A percentile compares a stretch with the other conserved stretches of the same genome.
Evolutionary conservation across 2,329 filamentous ascomycete species (phyloP).

Genomic region (Trichoderma guizhouense): DNA sequence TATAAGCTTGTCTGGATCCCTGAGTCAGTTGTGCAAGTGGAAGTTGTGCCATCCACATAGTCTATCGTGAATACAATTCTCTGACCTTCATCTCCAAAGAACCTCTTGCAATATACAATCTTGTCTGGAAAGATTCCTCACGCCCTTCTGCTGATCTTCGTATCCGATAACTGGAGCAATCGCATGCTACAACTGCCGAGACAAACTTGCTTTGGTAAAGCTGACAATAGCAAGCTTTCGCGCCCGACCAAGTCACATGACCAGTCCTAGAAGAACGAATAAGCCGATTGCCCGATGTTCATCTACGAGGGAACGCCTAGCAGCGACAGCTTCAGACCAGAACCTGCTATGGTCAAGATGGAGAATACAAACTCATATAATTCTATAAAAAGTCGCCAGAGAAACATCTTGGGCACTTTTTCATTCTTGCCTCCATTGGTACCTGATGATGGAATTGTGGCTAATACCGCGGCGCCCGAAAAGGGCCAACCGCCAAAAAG

Average conservation of each 20-base stretch:
- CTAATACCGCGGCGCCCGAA: neutral
- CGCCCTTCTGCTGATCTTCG: neutral
- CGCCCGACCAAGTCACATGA: slow-evolving; percentile 6
- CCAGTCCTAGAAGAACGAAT: neutral
- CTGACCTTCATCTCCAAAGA: neutral
- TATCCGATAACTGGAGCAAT: neutral
- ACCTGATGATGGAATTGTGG: neutral
- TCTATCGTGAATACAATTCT: neutral
- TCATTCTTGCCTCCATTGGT: neutral
- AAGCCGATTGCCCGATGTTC: slow-evolving; percentile 7
- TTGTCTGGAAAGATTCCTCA: neutral
- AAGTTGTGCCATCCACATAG: neutral
- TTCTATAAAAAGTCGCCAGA: slow-evolving; percentile 6
- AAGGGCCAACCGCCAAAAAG: slow-evolving; percentile 6
- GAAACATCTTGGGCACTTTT: slow-evolving; percentile 5
- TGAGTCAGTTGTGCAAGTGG: neutral
- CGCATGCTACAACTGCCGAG: neutral
- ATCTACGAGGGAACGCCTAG: neutral
- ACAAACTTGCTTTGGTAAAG: neutral
- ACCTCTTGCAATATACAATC: neutral
- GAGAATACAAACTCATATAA: neutral
- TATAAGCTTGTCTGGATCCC: neutral
- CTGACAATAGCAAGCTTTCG: neutral
- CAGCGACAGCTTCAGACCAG: neutral
- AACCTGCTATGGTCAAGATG: neutral